Evolutionary conservation across 768 basidiomycete species (phyloP), one percentile per base, ranked within the genome.

Genomic region (Mycena leptocephala): DNA sequence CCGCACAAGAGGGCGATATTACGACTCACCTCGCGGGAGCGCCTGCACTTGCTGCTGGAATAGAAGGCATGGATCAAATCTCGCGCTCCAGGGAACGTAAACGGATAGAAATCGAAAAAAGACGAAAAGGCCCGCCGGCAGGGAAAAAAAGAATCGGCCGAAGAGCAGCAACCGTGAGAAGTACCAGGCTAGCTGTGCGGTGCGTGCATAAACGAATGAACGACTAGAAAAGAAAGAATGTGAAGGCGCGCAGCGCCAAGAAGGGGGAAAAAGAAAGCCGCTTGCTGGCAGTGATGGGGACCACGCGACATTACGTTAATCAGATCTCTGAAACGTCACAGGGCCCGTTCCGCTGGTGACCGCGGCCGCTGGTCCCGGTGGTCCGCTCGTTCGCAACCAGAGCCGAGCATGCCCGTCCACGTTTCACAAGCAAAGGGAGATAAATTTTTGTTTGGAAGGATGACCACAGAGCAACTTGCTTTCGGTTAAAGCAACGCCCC

Each of bases 1-100:
- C 26, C 53, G 53, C 53, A n/a, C 43, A 43, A 43, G 43, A 43
- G 37, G 37, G 39, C 46, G 46, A 35, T 37, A 55, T 33, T 53
- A 65, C 48, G 46, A 55, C 48, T 51, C 33, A 67, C 65, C 48
- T 67, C 65, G 65, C 48, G 33, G 65, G 51, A 67, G 65, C 65
- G 65, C 32, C 65, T 67, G 65, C 65, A 53, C 65, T 67, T 53
- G 65, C 48, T 53, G 48, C 33, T 67, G 65, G 65, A 67, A 67
- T 67, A 67, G 65, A 67, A 67, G 65, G 51, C 65, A 67, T 67
- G 48, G 39, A 67, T 67, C 65, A 55, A 67, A 55, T 67, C 20
- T 33, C 30, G 65, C 65, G 46, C 64, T 66, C 64, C 64, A 66
- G 64, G 63, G 64, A 66, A 66, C 64, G 64, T 66, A 24, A 48